These are phyloP conservation scores for Phytophthora sojae DNA, from an alignment of 352 stramenopile species.

Conservation along the genomic window DNA sequence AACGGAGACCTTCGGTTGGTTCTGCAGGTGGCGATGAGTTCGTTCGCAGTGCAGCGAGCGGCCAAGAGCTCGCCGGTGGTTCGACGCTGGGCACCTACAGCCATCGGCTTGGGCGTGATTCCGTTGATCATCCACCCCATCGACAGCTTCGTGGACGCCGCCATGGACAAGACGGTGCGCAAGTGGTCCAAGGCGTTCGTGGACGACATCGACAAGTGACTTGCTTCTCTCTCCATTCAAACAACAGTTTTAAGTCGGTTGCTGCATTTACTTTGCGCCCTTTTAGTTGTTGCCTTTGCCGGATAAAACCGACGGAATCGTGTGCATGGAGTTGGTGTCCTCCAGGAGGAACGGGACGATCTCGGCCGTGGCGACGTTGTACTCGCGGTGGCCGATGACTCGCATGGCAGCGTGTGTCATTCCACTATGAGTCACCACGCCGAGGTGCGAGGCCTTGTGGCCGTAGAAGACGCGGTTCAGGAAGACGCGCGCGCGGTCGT, in stretches of 20 bases:
- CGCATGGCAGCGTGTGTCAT: conserved; percentile 25
- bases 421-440: conserved; percentile 34
- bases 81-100: conserved; percentile 73
- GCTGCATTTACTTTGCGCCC: background rate
- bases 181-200: conserved; percentile 51
- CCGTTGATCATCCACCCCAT: conserved; percentile 91
- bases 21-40: conserved; percentile 55
- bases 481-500: conserved; percentile 34
- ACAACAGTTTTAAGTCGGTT: background rate
- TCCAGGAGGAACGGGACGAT: conserved; percentile 34
- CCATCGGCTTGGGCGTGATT: conserved; percentile 79
- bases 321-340: conserved; percentile 20
- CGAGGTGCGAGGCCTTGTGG: conserved; percentile 12
- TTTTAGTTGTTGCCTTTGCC: conserved; percentile 16
- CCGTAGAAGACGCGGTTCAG: conserved; percentile 38
- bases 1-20: background rate
- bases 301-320: conserved; percentile 9
- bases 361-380: conserved; percentile 25
- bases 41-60: conserved; percentile 41
- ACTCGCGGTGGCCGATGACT: conserved; percentile 26
- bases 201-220: conserved; percentile 22
- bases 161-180: conserved; percentile 64
- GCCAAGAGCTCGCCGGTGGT: conserved; percentile 55
- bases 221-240: background rate
- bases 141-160: conserved; percentile 67